phyloP scores from a whole-genome alignment of 1,139 yeast genomes.

The Geotrichum europaeum region DNA sequence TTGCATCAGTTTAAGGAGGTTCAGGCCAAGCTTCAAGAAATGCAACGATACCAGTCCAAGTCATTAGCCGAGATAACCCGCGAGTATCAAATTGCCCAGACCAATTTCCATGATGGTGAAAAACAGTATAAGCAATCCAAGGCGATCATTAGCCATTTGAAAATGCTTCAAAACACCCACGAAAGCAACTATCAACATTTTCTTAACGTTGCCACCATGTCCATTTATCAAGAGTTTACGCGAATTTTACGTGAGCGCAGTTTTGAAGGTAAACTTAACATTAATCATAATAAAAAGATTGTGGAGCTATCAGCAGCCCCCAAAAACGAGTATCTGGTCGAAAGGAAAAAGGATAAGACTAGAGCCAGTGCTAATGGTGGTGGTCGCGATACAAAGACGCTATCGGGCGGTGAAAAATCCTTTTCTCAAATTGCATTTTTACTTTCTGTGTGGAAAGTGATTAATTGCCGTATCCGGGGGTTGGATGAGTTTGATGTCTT shows the following conservation, averaged over 20 bases:
- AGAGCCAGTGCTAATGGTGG: slow-evolving; percentile 53
- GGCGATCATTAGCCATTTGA: slow-evolving; percentile 29
- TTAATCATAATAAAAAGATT: slow-evolving; percentile 49
- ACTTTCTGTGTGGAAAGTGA: slow-evolving; percentile 86
- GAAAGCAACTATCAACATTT: slow-evolving; percentile 23
- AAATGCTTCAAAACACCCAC: slow-evolving; percentile 23
- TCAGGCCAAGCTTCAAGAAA: background rate
- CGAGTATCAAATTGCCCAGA: slow-evolving; percentile 4
- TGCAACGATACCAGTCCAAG: background rate
- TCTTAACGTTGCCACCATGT: slow-evolving; percentile 16
- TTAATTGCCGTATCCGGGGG: slow-evolving; percentile 83
- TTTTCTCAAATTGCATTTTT: slow-evolving; percentile 85
- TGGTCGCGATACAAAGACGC: slow-evolving; percentile 69
- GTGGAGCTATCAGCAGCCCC: slow-evolving; percentile 29
- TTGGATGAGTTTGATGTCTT: slow-evolving; percentile 96
- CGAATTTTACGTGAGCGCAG: slow-evolving; percentile 45
- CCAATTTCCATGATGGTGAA: slow-evolving; percentile 31
- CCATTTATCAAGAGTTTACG: slow-evolving; percentile 22
- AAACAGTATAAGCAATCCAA: slow-evolving; percentile 38
- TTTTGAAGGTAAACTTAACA: slow-evolving; percentile 63
- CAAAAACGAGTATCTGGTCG: background rate
- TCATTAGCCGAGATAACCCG: background rate
- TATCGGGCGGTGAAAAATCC: slow-evolving; percentile 96
- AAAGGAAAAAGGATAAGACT: slow-evolving; percentile 37
- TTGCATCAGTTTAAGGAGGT: slow-evolving; percentile 6